A percentile compares a stretch with the other conserved stretches of the same genome.
phyloP scores from a whole-genome alignment of 2,329 filamentous ascomycete species.

The Cryphonectria carpinicola region DNA sequence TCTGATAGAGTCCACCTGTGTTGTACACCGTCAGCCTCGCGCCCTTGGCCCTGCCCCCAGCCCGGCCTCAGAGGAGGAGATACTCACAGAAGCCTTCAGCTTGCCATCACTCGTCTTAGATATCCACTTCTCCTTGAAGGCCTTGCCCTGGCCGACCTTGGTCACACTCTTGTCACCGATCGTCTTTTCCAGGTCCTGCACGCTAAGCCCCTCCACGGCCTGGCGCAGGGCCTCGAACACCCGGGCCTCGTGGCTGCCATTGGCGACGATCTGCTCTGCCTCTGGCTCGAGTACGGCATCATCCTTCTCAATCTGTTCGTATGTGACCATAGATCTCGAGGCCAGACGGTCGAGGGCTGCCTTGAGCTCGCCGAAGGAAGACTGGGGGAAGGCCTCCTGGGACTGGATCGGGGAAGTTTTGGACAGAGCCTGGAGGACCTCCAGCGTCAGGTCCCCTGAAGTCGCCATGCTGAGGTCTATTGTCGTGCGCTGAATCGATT shows the following conservation, averaged over 20 bases:
- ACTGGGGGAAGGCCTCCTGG: constrained; percentile 68
- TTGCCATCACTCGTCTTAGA: constrained; percentile 61
- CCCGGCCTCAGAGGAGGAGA: neutral
- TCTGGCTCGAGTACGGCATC: constrained; percentile 76
- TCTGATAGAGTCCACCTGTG: constrained; percentile 71
- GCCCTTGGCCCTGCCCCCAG: neutral
- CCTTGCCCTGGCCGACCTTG: constrained; percentile 91
- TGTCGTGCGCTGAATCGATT: constrained; percentile 7
- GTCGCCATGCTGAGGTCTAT: constrained; percentile 46
- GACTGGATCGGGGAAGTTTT: constrained; percentile 69
- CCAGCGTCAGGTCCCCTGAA: constrained; percentile 62
- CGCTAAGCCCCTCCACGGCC: constrained; percentile 78
- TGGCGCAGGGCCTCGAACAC: constrained; percentile 76
- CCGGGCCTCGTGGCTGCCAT: constrained; percentile 81
- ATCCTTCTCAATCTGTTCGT: constrained; percentile 81
- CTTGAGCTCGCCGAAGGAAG: constrained; percentile 74
- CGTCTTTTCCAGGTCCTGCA: constrained; percentile 70
- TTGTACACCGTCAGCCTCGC: constrained; percentile 20
- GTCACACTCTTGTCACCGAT: constrained; percentile 75
- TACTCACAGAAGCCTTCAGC: constrained; percentile 48
- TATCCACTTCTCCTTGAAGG: constrained; percentile 82
- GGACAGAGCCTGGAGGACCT: constrained; percentile 69
- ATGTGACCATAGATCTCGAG: constrained; percentile 84
- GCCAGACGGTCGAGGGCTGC: constrained; percentile 83
- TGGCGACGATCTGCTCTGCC: constrained; percentile 70